phyloP scores from a whole-genome alignment of 495 filamentous ascomycete species.

The Hapsidospora chrysogenum region DNA sequence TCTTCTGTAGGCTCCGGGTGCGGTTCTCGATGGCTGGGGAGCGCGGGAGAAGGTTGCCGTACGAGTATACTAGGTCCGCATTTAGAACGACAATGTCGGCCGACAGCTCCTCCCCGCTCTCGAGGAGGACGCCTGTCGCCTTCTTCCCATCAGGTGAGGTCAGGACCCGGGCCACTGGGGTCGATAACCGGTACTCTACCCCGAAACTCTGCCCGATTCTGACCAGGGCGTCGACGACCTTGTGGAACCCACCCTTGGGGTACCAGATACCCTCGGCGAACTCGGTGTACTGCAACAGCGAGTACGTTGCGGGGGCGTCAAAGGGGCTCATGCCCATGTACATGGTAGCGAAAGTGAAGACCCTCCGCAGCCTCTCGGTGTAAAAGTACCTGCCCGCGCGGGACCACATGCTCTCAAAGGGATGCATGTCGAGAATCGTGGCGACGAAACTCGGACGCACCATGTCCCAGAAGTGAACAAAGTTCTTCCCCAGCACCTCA shows the following conservation, averaged over 20 bases:
- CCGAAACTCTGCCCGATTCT: constrained; percentile 36
- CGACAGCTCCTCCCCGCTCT: constrained; percentile 28
- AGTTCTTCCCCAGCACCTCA: constrained; percentile 46
- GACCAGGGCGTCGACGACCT: constrained; percentile 37
- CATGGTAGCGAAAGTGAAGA: constrained; percentile 61
- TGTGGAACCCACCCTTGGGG: constrained; percentile 49
- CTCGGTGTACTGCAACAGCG: constrained; percentile 55
- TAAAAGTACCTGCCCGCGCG: constrained; percentile 44
- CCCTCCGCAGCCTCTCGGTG: constrained; percentile 45
- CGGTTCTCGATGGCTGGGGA: constrained; percentile 13
- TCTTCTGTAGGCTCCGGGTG: constrained; percentile 26
- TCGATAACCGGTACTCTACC: constrained; percentile 38
- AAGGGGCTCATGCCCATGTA: constrained; percentile 65
- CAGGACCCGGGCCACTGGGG: constrained; percentile 30
- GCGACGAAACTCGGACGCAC: constrained; percentile 30
- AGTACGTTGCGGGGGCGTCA: constrained; percentile 56
- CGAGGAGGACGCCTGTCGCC: constrained; percentile 37
- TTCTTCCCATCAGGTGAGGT: constrained; percentile 20
- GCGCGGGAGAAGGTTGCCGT: constrained; percentile 40
- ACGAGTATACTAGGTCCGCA: constrained; percentile 54
- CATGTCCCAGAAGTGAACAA: constrained; percentile 36
- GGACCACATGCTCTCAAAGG: constrained; percentile 45
- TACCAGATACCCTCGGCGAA: constrained; percentile 61
- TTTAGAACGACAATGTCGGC: constrained; percentile 51
- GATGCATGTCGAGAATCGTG: constrained; percentile 39